Conservation (phyloP, 176 grass and related monocot species). For the Bothriochloa decipiens region DNA sequence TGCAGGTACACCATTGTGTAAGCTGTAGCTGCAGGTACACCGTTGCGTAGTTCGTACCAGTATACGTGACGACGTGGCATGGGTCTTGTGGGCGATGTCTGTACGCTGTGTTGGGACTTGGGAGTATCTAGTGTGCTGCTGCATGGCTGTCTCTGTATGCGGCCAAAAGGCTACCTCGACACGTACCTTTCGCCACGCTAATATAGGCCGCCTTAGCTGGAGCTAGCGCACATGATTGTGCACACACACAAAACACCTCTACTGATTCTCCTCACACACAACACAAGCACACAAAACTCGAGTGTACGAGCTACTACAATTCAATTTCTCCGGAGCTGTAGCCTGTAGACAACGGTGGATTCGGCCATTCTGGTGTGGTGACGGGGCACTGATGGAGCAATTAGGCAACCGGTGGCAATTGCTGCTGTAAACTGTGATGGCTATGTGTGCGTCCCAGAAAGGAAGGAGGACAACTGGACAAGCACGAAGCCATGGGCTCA, state of each 20-base stretch:
- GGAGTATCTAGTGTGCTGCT: background rate
- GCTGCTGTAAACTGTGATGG: constrained; percentile 15
- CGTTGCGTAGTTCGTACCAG: too few species aligned
- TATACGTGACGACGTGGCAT: background rate
- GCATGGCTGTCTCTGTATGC: background rate
- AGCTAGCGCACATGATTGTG: too few species aligned
- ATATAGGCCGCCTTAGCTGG: too few species aligned
- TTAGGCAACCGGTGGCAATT: background rate
- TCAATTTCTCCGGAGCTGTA: too few species aligned
- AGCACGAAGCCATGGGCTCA: background rate
- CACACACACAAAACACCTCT: too few species aligned
- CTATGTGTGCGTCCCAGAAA: background rate
- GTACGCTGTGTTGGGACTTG: background rate
- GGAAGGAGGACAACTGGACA: background rate
- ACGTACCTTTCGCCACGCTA: too few species aligned
- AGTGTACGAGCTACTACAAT: too few species aligned
- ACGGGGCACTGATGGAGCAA: background rate
- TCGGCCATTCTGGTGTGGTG: too few species aligned
- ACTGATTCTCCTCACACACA: too few species aligned
- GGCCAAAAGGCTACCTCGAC: background rate
- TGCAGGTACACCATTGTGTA: background rate
- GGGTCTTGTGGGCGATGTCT: background rate
- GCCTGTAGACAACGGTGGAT: too few species aligned
- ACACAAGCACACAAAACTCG: too few species aligned
- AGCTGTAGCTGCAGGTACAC: background rate